Conservation (phyloP, 2,329 filamentous ascomycete genomes). For the Ceratocystis lukuohia region DNA sequence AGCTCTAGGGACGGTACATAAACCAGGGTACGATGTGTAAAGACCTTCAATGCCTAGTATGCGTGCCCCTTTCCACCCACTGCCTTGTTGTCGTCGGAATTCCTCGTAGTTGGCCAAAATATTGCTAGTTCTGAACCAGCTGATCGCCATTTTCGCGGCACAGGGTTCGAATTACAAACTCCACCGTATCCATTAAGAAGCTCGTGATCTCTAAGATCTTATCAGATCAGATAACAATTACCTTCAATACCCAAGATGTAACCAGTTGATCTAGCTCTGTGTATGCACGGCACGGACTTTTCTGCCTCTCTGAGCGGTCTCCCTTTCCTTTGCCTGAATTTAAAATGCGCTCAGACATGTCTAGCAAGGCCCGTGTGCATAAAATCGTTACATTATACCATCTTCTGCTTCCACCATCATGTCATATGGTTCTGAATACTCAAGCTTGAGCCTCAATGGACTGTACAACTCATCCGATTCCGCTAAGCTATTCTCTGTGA, state of each 20-base stretch:
- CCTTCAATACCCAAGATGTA: background rate
- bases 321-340: background rate
- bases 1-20: no score
- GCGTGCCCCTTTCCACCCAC: no score
- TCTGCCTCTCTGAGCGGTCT: background rate
- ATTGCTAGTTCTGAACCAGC: no score
- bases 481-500: background rate
- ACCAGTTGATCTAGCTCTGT: background rate
- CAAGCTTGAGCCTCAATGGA: background rate
- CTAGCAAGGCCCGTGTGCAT: background rate
- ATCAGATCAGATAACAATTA: slow-evolving; percentile 3
- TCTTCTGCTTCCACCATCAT: background rate
- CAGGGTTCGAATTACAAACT: background rate
- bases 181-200: background rate
- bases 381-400: background rate
- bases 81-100: no score
- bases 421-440: background rate
- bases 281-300: background rate
- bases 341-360: background rate
- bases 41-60: no score
- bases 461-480: background rate
- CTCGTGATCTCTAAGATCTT: background rate
- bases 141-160: no score
- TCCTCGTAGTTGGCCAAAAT: no score
- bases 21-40: no score